Conservation (phyloP, 257 asterid species). For the Solanum tacnaense region DNA sequence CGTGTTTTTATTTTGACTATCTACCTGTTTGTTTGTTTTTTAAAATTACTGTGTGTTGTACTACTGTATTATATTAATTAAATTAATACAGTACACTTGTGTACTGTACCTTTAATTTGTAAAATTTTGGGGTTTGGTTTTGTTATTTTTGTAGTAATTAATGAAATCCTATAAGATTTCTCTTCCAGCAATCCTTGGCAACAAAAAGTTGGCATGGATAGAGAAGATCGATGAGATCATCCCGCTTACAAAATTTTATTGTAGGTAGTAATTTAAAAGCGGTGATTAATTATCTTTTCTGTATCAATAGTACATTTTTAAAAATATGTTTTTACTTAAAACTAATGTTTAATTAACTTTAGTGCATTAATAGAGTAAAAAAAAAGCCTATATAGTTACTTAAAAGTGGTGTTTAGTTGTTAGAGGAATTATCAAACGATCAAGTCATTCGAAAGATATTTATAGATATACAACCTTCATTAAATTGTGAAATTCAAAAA, state of each 20-base stretch:
- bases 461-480: background rate
- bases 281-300: background rate
- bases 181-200: background rate
- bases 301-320: background rate
- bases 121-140: background rate
- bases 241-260: background rate
- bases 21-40: background rate
- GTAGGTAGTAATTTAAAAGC: background rate
- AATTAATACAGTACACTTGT: background rate
- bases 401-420: background rate
- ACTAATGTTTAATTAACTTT: background rate
- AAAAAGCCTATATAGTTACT: background rate
- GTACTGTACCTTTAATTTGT: background rate
- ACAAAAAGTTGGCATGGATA: background rate
- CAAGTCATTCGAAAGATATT: background rate
- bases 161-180: background rate
- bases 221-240: background rate
- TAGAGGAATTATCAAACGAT: background rate
- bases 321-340: background rate
- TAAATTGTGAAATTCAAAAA: background rate
- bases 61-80: background rate
- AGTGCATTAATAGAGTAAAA: background rate
- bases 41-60: background rate
- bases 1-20: too few relatives aligned
- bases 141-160: background rate